phyloP scores from a whole-genome alignment of 371 early-diverging fungal genomes.

The Cokeromyces recurvatus region DNA sequence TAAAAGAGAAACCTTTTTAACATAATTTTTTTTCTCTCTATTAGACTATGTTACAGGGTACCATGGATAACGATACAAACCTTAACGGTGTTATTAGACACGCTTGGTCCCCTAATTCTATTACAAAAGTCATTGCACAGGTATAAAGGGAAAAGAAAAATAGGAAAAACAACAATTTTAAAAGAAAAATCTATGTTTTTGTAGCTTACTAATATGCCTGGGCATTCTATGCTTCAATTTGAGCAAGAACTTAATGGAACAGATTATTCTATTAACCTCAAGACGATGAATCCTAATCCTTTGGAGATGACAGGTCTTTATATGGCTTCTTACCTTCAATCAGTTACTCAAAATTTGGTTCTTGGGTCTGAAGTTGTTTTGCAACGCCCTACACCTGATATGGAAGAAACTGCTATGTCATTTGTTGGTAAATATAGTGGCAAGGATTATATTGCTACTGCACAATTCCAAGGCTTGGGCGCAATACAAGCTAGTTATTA shows the following conservation, averaged over 20 bases:
- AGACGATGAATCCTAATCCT: conserved; percentile 93
- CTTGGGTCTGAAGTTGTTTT: conserved; percentile 85
- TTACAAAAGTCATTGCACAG: conserved; percentile 82
- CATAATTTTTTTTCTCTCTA: neutral
- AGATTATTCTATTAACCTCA: conserved; percentile 83
- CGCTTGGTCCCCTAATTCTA: conserved; percentile 33
- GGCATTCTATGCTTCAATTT: conserved; percentile 86
- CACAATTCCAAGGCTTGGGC: conserved; percentile 81
- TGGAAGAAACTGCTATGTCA: conserved; percentile 78
- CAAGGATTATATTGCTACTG: conserved; percentile 73
- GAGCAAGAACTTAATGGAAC: conserved; percentile 90
- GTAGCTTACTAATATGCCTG: conserved; percentile 62
- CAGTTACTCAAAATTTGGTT: conserved; percentile 77
- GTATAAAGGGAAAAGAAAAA: conserved; percentile 22
- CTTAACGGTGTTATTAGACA: conserved; percentile 47
- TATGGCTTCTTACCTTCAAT: conserved; percentile 86
- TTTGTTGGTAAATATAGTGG: conserved; percentile 73
- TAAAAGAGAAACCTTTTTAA: no score
- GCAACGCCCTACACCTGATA: conserved; percentile 83
- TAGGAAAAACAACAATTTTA: neutral
- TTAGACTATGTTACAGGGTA: conserved; percentile 76
- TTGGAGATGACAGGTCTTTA: conserved; percentile 89
- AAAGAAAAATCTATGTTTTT: neutral
- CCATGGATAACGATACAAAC: conserved; percentile 82
- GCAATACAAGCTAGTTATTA: conserved; percentile 86